Conservation (phyloP, 2,329 filamentous ascomycete species). For the Colletotrichum phormii region DNA sequence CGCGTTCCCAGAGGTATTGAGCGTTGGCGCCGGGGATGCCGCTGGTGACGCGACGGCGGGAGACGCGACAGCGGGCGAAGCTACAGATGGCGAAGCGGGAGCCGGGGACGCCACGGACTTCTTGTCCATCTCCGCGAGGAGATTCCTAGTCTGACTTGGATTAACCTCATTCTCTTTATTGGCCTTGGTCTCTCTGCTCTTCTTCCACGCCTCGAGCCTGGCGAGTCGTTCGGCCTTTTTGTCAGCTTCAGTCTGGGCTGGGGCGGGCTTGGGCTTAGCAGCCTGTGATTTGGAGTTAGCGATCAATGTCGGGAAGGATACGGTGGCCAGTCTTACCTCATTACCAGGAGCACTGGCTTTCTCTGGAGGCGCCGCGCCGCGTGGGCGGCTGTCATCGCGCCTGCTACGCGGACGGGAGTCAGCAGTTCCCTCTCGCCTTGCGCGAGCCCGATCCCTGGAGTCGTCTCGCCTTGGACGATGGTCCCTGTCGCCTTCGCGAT, state of each 20-base stretch:
- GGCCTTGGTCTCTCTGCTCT: constrained; percentile 83
- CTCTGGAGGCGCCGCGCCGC: constrained; percentile 63
- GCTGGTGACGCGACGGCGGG: constrained; percentile 45
- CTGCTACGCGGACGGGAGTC: constrained; percentile 75
- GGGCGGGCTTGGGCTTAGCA: constrained; percentile 63
- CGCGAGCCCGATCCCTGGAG: constrained; percentile 74
- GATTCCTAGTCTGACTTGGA: constrained; percentile 72
- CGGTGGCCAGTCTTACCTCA: constrained; percentile 63
- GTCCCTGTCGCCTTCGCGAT: constrained; percentile 74
- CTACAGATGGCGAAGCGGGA: constrained; percentile 62
- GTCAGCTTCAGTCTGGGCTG: constrained; percentile 73
- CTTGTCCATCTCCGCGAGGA: constrained; percentile 80
- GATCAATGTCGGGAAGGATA: not conserved
- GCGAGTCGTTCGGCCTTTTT: constrained; percentile 85
- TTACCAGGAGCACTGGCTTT: constrained; percentile 60
- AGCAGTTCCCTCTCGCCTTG: constrained; percentile 76
- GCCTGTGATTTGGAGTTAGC: constrained; percentile 55
- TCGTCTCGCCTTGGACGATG: constrained; percentile 78
- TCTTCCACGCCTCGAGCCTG: constrained; percentile 91
- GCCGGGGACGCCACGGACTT: constrained; percentile 63
- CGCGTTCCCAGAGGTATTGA: constrained; percentile 54
- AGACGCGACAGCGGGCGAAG: constrained; percentile 60
- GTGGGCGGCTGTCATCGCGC: constrained; percentile 70
- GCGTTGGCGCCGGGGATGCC: constrained; percentile 44
- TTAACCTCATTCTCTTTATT: constrained; percentile 77